Percentiles rank a stretch among this genome's conserved stretches.
These are phyloP conservation scores for Lactarius trivialis DNA, from an alignment of 768 basidiomycete genomes.

Conservation along the genomic window DNA sequence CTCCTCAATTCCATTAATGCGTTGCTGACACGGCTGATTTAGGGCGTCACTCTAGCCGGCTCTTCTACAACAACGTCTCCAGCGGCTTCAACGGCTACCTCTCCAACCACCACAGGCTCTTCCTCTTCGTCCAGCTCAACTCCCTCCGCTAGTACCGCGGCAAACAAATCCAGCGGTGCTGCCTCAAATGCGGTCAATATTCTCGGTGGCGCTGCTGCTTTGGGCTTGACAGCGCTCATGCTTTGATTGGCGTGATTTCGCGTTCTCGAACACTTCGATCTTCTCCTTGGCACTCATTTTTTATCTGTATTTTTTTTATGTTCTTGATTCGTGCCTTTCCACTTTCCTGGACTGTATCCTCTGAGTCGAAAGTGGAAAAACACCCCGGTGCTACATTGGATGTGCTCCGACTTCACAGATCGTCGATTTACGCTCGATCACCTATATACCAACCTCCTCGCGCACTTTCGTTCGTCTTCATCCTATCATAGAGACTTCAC, in stretches of 20 bases:
- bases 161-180: neutral
- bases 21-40: neutral
- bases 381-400: neutral
- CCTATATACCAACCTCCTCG: constrained; percentile 7
- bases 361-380: neutral
- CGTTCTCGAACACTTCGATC: neutral
- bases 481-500: neutral
- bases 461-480: neutral
- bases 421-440: neutral
- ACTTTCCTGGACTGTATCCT: neutral
- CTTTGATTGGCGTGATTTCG: constrained; percentile 4
- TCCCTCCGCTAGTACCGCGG: neutral
- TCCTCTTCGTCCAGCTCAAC: neutral
- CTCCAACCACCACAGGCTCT: neutral
- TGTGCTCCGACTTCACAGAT: neutral
- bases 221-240: constrained; percentile 14
- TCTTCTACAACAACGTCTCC: neutral
- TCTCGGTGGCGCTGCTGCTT: constrained; percentile 15
- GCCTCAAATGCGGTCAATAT: constrained; percentile 7
- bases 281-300: neutral
- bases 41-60: constrained; percentile 22
- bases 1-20: too few species aligned
- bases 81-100: neutral
- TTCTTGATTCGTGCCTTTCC: neutral
- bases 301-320: constrained; percentile 1